Percentiles rank a stretch among this genome's conserved stretches.
phyloP scores from a whole-genome alignment of 1,139 yeast species.

The Blastobotrys elegans region DNA sequence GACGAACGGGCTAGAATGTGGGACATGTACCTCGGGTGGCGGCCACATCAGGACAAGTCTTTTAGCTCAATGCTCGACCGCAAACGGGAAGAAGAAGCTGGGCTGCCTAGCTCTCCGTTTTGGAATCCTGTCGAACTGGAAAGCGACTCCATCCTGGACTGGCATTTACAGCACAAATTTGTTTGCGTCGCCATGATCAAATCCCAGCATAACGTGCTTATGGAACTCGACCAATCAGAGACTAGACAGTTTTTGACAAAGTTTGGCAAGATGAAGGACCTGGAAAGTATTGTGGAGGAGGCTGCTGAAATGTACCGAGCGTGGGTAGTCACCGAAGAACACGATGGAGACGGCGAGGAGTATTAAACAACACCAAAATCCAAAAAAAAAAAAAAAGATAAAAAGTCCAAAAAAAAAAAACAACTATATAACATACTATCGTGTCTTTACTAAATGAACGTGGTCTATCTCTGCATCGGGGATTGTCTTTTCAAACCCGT shows the following conservation, averaged over 20 bases:
- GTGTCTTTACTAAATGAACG: slow-evolving; percentile 2
- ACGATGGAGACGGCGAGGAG: slow-evolving; percentile 14
- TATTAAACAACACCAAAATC: not conserved
- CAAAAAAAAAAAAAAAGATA: not conserved
- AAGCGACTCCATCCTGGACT: slow-evolving; percentile 50
- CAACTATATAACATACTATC: not conserved
- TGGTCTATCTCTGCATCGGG: slow-evolving; percentile 5
- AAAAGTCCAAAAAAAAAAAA: too few relatives aligned
- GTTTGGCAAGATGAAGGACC: slow-evolving; percentile 45
- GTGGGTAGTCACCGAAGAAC: slow-evolving; percentile 56
- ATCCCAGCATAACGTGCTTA: slow-evolving; percentile 68
- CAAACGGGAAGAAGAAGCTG: slow-evolving; percentile 16
- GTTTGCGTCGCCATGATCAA: slow-evolving; percentile 74
- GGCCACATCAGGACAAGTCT: slow-evolving; percentile 30
- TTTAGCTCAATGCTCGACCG: slow-evolving; percentile 29
- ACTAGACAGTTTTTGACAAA: slow-evolving; percentile 72
- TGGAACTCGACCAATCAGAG: slow-evolving; percentile 88
- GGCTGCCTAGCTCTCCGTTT: slow-evolving; percentile 32
- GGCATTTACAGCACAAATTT: slow-evolving; percentile 73
- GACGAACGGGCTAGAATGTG: slow-evolving; percentile 82
- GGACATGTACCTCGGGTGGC: slow-evolving; percentile 84
- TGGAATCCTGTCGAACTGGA: slow-evolving; percentile 29
- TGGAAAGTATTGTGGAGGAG: slow-evolving; percentile 65
- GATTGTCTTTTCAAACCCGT: slow-evolving; percentile 9
- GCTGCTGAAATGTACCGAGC: slow-evolving; percentile 89